Conservation (phyloP, 1,139 yeast species). For the Yamadazyma atmosphaerica region DNA sequence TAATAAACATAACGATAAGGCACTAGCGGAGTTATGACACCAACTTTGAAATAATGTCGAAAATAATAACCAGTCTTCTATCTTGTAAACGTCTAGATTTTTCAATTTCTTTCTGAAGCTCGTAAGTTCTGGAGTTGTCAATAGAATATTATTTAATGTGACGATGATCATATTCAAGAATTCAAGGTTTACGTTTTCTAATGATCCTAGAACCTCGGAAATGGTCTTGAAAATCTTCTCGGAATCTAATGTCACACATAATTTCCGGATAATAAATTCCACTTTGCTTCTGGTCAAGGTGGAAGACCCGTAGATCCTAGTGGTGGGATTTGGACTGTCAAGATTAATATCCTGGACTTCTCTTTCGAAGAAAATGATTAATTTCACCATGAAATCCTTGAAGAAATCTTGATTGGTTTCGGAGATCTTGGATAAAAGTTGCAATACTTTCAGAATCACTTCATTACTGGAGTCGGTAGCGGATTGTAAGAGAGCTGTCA, state of each 20-base stretch:
- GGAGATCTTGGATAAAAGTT: conserved; percentile 77
- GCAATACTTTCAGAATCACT: conserved; percentile 76
- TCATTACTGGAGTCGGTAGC: conserved; percentile 84
- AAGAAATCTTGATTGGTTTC: conserved; percentile 81
- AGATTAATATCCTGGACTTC: conserved; percentile 29
- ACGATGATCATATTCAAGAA: conserved; percentile 84
- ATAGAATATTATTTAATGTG: conserved; percentile 79
- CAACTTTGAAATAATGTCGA: conserved; percentile 81
- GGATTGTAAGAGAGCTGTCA: conserved; percentile 77
- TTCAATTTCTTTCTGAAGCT: conserved; percentile 68
- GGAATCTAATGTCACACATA: conserved; percentile 79
- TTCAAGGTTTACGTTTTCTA: conserved; percentile 58
- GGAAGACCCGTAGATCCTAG: conserved; percentile 5
- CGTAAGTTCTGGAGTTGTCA: conserved; percentile 84
- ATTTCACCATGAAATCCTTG: conserved; percentile 69
- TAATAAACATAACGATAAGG: conserved; percentile 78
- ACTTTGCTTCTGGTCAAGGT: conserved; percentile 63
- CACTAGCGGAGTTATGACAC: conserved; percentile 92
- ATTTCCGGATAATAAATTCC: conserved; percentile 79
- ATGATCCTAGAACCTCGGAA: conserved; percentile 67
- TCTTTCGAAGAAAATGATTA: conserved; percentile 64
- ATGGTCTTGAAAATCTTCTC: conserved; percentile 81
- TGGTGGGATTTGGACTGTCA: conserved; percentile 18
- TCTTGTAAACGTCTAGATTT: conserved; percentile 41
- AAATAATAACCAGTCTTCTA: conserved; percentile 73